A percentile compares a stretch with the other conserved stretches of the same genome.
phyloP scores from a whole-genome alignment of 768 basidiomycete species.

The Auricularia heimuer region DNA sequence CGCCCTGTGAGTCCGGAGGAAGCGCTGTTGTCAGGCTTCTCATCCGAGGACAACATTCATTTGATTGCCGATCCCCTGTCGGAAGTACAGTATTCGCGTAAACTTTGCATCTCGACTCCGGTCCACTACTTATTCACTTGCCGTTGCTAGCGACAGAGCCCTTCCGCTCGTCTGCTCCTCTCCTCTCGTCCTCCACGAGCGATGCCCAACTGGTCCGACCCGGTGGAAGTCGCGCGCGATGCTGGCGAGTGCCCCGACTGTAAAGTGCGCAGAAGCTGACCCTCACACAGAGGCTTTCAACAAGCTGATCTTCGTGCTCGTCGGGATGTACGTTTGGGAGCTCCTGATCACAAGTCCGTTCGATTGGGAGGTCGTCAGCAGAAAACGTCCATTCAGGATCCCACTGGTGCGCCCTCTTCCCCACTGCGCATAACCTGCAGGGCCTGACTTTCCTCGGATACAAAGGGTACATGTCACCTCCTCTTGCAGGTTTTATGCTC shows the following conservation, averaged over 20 bases:
- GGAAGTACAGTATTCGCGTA: too few relatives aligned
- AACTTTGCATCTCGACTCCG: too few relatives aligned
- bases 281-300: conserved; percentile 39
- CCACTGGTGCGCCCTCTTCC: conserved; percentile 43
- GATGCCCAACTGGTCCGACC: not conserved
- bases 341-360: conserved; percentile 52
- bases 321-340: conserved; percentile 66
- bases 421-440: not conserved
- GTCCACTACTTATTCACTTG: too few relatives aligned
- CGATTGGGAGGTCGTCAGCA: conserved; percentile 53
- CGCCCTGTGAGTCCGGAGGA: too few relatives aligned
- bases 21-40: too few relatives aligned
- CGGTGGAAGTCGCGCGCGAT: not conserved
- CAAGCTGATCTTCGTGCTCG: conserved; percentile 51
- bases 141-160: too few relatives aligned
- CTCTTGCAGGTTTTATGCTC: not conserved
- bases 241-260: not conserved
- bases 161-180: not conserved
- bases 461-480: not conserved
- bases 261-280: not conserved
- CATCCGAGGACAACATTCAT: too few relatives aligned
- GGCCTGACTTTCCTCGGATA: not conserved
- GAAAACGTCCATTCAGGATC: conserved; percentile 52
- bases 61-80: too few relatives aligned
- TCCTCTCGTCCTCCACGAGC: not conserved